Evolutionary conservation across 371 early-diverging fungal species (phyloP).

Genomic region (Mucor irregularis): DNA sequence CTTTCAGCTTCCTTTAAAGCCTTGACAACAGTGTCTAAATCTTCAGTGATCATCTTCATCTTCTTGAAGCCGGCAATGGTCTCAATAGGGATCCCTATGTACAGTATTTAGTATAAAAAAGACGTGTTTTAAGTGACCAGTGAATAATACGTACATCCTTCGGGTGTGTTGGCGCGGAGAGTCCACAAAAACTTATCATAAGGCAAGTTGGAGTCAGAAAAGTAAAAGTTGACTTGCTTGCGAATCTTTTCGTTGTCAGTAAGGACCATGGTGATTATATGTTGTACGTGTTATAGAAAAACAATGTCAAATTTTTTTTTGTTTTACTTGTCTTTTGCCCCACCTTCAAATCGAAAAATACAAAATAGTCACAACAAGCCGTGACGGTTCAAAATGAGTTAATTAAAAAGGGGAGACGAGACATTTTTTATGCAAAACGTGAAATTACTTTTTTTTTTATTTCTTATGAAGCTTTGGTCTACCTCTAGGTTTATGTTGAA

Average conservation of each 20-base stretch:
- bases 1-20: slow-evolving; percentile 56
- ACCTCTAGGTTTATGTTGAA: slow-evolving; percentile 50
- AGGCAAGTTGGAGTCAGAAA: slow-evolving; percentile 76
- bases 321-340: no score
- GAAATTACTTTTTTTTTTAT: background rate
- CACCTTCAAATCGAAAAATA: no score
- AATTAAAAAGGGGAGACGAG: background rate
- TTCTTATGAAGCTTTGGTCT: slow-evolving; percentile 29
- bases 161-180: slow-evolving; percentile 48
- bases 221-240: slow-evolving; percentile 80
- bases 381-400: no score
- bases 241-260: slow-evolving; percentile 55
- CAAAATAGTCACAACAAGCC: background rate
- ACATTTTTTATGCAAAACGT: background rate
- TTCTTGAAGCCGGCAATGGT: slow-evolving; percentile 69
- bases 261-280: slow-evolving; percentile 5
- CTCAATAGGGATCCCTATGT: slow-evolving; percentile 53
- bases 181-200: slow-evolving; percentile 70
- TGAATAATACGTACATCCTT: slow-evolving; percentile 55
- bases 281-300: background rate
- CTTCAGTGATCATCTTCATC: slow-evolving; percentile 61
- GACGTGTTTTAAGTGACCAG: background rate
- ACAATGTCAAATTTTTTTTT: background rate
- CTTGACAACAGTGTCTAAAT: slow-evolving; percentile 49
- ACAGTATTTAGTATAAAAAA: background rate